Base-by-base conservation (phyloP, 768 basidiomycete species). In the Rhodosporidiobolus odoratus region DNA sequence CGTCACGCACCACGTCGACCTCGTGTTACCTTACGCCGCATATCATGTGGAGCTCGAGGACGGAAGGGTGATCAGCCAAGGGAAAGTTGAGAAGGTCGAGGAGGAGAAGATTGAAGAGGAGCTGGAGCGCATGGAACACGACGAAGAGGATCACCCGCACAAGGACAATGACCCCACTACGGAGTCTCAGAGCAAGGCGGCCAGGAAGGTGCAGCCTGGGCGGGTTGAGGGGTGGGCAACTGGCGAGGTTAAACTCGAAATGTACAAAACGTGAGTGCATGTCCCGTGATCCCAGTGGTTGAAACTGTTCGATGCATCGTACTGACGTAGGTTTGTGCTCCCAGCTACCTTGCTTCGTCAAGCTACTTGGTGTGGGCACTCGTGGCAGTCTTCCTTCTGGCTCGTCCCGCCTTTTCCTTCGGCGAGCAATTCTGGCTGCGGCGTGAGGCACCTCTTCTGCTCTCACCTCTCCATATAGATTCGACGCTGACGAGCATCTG, bases 1-100 rank as follows among this genome's bases (percentile, higher is more conserved):
- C 27, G 91, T 94, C 58, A 95, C 94, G 7, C 96, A 99, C 76
- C 92, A 96, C 76, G 89, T 94, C 27, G 89, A 92, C 75, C 83
- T 98, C 3, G 92, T 92, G 76, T 84, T 86, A 4, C 85, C 89
- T 2, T 88, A 85, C 35, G 91, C 93, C 1, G 27, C 32, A 0
- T 67, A 43, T 2, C 64, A 70, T 27, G 37, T 77, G 15, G 45
- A 60, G 34, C 32, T 77, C 4, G 38, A 60, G 15, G 56, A 57
- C 2, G 75, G 75, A 9, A 30, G 41, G 19, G 45, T 76, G 6
- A 30, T 34, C 13, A 8, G 3, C 6, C 69, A 67, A 19, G 65
- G 56, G 2, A 23, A 7, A 15, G 32, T 69, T 12, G 43, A 54
- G 41, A 6, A 25, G n/a, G 48, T 2, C 37, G 53, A 54, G 34